phyloP scores from a whole-genome alignment of 805 yeast genomes.

The Candida nonsorbophila region DNA sequence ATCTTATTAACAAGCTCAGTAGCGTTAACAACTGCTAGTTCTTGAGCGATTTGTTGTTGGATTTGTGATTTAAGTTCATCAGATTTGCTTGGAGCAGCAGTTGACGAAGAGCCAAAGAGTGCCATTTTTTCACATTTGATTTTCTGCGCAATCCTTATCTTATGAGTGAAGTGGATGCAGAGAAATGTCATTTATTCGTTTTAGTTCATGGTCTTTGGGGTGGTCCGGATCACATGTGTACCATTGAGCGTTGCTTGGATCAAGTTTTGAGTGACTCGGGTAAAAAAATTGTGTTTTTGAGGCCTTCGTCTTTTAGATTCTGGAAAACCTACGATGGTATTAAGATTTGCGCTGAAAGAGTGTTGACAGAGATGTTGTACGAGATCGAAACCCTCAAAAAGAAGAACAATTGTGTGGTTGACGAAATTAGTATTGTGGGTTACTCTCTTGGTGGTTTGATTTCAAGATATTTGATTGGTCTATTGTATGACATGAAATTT shows the following conservation, averaged over 20 bases:
- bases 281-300: slow-evolving; percentile 27
- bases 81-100: slow-evolving; percentile 13
- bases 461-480: slow-evolving; percentile 74
- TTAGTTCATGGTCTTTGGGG: slow-evolving; percentile 43
- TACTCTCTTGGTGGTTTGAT: slow-evolving; percentile 89
- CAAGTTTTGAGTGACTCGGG: slow-evolving; percentile 16
- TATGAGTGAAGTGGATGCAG: background rate
- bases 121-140: slow-evolving; percentile 17
- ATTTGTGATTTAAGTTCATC: slow-evolving; percentile 55
- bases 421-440: slow-evolving; percentile 74
- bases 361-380: slow-evolving; percentile 31
- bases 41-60: slow-evolving; percentile 69
- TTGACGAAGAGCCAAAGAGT: slow-evolving; percentile 17
- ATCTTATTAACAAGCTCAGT: slow-evolving; percentile 79
- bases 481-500: slow-evolving; percentile 26
- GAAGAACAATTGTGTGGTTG: slow-evolving; percentile 33
- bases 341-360: slow-evolving; percentile 27
- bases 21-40: slow-evolving; percentile 88
- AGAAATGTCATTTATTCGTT: slow-evolving; percentile 31
- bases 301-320: slow-evolving; percentile 36
- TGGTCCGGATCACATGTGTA: slow-evolving; percentile 34
- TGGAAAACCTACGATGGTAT: slow-evolving; percentile 43
- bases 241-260: slow-evolving; percentile 27
- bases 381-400: slow-evolving; percentile 34
- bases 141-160: no score